phyloP scores from a whole-genome alignment of 2,329 filamentous ascomycete genomes.

The Chaetomium globosum region DNA sequence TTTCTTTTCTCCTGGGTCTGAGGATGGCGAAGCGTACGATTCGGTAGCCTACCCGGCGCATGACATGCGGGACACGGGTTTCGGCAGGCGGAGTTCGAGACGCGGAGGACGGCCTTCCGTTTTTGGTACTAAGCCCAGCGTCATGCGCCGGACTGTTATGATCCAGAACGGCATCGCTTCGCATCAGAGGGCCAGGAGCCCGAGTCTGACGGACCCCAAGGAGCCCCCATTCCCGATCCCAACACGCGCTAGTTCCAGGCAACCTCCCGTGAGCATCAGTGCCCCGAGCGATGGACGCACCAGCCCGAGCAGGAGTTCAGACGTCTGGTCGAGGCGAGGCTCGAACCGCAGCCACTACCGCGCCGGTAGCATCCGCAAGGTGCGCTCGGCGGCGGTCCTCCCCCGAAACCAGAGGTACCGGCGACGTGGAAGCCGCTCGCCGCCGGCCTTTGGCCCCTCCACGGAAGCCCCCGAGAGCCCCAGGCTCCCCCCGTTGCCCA shows the following conservation, averaged over 20 bases:
- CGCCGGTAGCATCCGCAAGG: conserved; percentile 72
- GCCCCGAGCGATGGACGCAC: conserved; percentile 70
- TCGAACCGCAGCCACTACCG: conserved; percentile 54
- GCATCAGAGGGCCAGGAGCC: conserved; percentile 67
- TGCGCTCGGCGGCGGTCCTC: conserved; percentile 78
- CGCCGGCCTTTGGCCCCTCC: conserved; percentile 67
- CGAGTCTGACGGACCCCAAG: conserved; percentile 61
- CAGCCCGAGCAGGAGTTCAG: conserved; percentile 70
- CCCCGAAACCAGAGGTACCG: conserved; percentile 56
- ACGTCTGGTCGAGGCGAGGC: conserved; percentile 58
- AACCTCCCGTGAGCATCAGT: conserved; percentile 67
- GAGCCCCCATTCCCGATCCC: conserved; percentile 92
- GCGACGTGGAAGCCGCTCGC: conserved; percentile 60
- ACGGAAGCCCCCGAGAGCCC: conserved; percentile 71
- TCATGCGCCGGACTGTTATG: conserved; percentile 76
- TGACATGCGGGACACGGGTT: conserved; percentile 34
- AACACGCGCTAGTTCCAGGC: conserved; percentile 81
- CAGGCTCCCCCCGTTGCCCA: conserved; percentile 70
- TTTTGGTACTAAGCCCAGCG: conserved; percentile 53
- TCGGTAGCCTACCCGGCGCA: conserved; percentile 29
- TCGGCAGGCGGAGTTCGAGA: conserved; percentile 33
- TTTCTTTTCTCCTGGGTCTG: conserved; percentile 27
- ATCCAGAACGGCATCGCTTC: conserved; percentile 76
- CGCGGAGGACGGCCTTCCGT: conserved; percentile 38
- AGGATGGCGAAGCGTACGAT: conserved; percentile 31